phyloP scores from a whole-genome alignment of 257 asterid genomes.

The Lavandula angustifolia region DNA sequence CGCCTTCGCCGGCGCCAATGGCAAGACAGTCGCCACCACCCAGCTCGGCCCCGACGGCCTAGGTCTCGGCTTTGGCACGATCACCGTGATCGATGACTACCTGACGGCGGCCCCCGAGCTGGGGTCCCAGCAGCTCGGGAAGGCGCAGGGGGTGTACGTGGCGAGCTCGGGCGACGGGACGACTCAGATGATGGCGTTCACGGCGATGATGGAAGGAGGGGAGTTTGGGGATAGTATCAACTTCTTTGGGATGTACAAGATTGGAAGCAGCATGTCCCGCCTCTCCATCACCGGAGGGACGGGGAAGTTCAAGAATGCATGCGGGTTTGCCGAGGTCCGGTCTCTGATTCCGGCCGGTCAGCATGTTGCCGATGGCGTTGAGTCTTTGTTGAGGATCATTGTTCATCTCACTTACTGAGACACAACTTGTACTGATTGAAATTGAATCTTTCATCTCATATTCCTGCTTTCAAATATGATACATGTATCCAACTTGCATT shows the following conservation, averaged over 20 bases:
- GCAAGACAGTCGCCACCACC: conserved; percentile 17
- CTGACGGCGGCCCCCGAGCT: conserved; percentile 46
- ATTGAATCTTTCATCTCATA: too few relatives aligned
- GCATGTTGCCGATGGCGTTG: conserved; percentile 43
- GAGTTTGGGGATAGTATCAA: conserved; percentile 54
- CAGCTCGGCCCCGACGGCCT: conserved; percentile 52
- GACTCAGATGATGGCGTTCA: conserved; percentile 71
- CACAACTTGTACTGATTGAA: too few relatives aligned
- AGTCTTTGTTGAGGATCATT: conserved; percentile 46
- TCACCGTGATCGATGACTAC: conserved; percentile 60
- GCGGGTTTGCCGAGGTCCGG: conserved; percentile 63
- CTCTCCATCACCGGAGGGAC: conserved; percentile 72
- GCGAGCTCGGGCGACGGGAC: conserved; percentile 67
- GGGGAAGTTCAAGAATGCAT: conserved; percentile 61
- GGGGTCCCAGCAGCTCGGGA: conserved; percentile 61
- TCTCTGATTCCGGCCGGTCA: conserved; percentile 50
- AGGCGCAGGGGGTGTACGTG: conserved; percentile 70
- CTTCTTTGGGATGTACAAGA: conserved; percentile 60
- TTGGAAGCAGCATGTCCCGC: conserved; percentile 55
- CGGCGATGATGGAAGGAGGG: conserved; percentile 58
- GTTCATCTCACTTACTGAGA: conserved; percentile 43
- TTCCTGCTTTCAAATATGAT: too few relatives aligned
- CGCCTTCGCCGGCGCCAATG: conserved; percentile 46
- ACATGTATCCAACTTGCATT: too few relatives aligned
- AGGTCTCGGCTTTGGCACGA: conserved; percentile 60